These are phyloP conservation scores for Brassica hybrid DNA, from an alignment of 441 rosid genomes.

Conservation along the genomic window DNA sequence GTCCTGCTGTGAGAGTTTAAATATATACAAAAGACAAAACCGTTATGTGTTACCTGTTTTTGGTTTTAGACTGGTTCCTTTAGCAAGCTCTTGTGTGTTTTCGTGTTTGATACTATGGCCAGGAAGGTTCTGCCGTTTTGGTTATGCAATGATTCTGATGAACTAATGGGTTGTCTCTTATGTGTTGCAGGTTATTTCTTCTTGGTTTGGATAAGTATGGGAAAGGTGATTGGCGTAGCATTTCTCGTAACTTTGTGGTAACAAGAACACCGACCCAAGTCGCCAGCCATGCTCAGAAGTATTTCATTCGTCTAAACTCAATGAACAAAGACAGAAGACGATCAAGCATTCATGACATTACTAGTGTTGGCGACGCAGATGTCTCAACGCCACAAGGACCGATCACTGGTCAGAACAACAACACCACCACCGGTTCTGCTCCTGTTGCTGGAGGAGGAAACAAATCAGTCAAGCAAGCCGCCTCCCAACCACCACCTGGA, in stretches of 20 bases:
- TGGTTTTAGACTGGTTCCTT: background rate
- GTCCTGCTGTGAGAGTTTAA: conserved; percentile 1
- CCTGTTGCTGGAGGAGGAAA: conserved; percentile 60
- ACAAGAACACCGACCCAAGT: conserved; percentile 99
- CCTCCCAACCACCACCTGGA: conserved; percentile 59
- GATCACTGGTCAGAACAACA: conserved; percentile 67
- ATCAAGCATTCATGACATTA: conserved; percentile 96
- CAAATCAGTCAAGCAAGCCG: conserved; percentile 65
- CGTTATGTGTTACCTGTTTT: background rate
- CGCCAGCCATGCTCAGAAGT: conserved; percentile 98
- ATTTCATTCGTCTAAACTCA: conserved; percentile 86
- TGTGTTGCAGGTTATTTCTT: conserved; percentile 78
- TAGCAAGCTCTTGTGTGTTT: background rate
- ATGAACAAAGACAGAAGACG: conserved; percentile 97
- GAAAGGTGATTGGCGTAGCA: conserved; percentile 99
- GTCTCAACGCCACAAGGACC: conserved; percentile 78
- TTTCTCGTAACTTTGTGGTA: conserved; percentile 93
- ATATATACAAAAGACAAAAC: conserved; percentile 7
- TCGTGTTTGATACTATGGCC: background rate
- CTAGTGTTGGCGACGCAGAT: conserved; percentile 82
- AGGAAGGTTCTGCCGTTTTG: background rate
- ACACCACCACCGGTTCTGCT: conserved; percentile 35
- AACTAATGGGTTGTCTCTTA: conserved; percentile 16
- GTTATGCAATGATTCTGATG: conserved; percentile 28
- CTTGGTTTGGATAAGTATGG: conserved; percentile 96